These are phyloP conservation scores for Naganishia vishniacii DNA, from an alignment of 768 basidiomycete species.

Conservation along the genomic window DNA sequence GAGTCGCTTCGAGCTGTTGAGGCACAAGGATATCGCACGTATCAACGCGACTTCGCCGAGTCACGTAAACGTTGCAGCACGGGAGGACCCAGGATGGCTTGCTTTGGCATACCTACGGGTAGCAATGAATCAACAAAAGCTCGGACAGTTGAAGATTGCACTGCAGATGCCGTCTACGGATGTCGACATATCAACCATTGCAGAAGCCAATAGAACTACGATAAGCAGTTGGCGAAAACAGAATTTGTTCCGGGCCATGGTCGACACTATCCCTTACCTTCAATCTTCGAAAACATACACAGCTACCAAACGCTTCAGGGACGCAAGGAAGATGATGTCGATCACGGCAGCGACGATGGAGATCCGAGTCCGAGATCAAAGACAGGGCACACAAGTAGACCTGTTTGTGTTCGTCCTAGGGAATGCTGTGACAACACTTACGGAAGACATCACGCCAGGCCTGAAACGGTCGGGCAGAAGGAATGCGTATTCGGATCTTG, in stretches of 20 bases:
- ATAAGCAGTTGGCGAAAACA: conserved; percentile 16
- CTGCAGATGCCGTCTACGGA: not conserved
- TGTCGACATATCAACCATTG: not conserved
- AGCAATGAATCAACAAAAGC: not conserved
- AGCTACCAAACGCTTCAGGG: not conserved
- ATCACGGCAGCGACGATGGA: not conserved
- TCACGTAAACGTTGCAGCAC: not conserved
- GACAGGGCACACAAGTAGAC: not conserved
- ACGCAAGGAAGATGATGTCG: not conserved
- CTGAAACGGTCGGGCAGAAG: not conserved
- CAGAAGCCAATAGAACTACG: not conserved
- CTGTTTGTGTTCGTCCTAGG: not conserved
- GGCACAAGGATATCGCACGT: not conserved
- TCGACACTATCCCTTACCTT: not conserved
- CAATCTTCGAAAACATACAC: not conserved
- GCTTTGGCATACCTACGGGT: conserved; percentile 61
- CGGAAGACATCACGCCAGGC: not conserved
- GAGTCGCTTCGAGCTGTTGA: conserved; percentile 7
- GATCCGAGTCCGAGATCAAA: conserved; percentile 1
- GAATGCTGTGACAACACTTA: not conserved
- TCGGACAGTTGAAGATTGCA: not conserved
- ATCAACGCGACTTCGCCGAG: not conserved
- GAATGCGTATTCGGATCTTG: not conserved
- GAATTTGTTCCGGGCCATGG: not conserved
- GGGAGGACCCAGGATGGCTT: conserved; percentile 24